Evolutionary conservation across 2,329 filamentous ascomycete species (phyloP).

Genomic region (Sporothrix pallida): DNA sequence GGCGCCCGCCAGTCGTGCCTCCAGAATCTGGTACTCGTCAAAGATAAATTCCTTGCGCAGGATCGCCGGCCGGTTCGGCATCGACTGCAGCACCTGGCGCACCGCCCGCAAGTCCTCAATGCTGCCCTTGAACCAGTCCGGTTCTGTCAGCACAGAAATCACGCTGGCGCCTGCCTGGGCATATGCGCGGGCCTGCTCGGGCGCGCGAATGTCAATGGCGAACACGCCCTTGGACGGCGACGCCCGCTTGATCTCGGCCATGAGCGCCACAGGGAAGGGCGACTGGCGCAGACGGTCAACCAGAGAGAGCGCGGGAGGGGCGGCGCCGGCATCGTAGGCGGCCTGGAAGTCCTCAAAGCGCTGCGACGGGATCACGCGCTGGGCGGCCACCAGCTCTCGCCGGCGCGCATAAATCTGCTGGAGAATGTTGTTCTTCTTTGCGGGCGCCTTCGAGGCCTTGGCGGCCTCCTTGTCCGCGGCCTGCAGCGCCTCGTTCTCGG

Average conservation of each 20-base stretch:
- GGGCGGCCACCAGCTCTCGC: slow-evolving; percentile 73
- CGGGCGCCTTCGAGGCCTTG: too few species aligned
- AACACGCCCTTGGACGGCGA: slow-evolving; percentile 97
- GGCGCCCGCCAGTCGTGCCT: slow-evolving; percentile 82
- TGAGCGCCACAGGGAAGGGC: slow-evolving; percentile 85
- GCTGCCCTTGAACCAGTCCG: slow-evolving; percentile 98
- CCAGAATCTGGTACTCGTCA: slow-evolving; percentile 96
- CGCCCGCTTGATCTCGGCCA: slow-evolving; percentile 96
- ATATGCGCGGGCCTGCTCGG: slow-evolving; percentile 88
- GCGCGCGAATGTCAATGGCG: slow-evolving; percentile 83
- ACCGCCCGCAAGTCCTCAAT: slow-evolving; percentile 91
- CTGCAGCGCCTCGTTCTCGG: slow-evolving; percentile 70
- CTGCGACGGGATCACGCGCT: slow-evolving; percentile 86
- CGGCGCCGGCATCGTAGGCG: slow-evolving; percentile 80
- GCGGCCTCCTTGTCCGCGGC: slow-evolving; percentile 48
- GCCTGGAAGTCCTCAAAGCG: slow-evolving; percentile 83
- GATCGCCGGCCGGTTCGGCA: slow-evolving; percentile 90
- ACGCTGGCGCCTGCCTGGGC: slow-evolving; percentile 93
- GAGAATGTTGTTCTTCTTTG: slow-evolving; percentile 76
- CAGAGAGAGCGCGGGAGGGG: slow-evolving; percentile 83
- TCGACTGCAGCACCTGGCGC: slow-evolving; percentile 83
- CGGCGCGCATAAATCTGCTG: slow-evolving; percentile 89
- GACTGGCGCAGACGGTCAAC: slow-evolving; percentile 79
- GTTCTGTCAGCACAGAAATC: slow-evolving; percentile 97
- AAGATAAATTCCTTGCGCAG: slow-evolving; percentile 97